Conservation (phyloP, 208 protist genomes). For the Trypanosoma melophagium region DNA sequence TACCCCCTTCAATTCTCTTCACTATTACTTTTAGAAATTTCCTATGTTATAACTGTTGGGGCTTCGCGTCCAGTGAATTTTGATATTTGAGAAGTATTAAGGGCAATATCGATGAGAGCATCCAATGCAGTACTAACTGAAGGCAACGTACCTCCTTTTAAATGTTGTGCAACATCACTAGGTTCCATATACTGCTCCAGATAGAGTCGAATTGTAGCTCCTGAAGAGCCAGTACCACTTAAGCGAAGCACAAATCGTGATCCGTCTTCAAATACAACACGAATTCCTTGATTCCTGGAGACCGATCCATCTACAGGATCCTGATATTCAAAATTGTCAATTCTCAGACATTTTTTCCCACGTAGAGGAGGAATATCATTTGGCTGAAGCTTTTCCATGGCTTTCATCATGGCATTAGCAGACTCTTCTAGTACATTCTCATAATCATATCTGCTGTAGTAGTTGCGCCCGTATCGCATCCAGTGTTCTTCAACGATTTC, state of each 20-base stretch:
- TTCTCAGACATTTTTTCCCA: constrained; percentile 44
- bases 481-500: constrained; percentile 95
- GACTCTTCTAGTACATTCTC: constrained; percentile 89
- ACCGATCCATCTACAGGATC: constrained; percentile 95
- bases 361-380: constrained; percentile 45
- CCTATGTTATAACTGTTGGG: constrained; percentile 97
- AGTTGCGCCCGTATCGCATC: constrained; percentile 95
- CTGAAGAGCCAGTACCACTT: constrained; percentile 93
- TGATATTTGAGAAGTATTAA: constrained; percentile 83
- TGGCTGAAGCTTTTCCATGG: constrained; percentile 31
- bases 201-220: constrained; percentile 97
- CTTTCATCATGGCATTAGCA: constrained; percentile 88
- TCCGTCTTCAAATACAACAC: constrained; percentile 94
- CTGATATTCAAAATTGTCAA: constrained; percentile 96
- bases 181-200: constrained; percentile 93
- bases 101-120: constrained; percentile 83
- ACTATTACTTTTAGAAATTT: not conserved
- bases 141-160: constrained; percentile 47
- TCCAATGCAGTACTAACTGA: constrained; percentile 57
- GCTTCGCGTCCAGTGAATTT: constrained; percentile 87
- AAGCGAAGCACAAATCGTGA: constrained; percentile 96
- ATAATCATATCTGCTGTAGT: constrained; percentile 97
- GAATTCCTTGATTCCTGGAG: constrained; percentile 90
- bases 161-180: constrained; percentile 41
- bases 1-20: constrained; percentile 10